These are phyloP conservation scores for Gilbertella persicaria DNA, from an alignment of 371 early-diverging fungal species.

Conservation along the genomic window DNA sequence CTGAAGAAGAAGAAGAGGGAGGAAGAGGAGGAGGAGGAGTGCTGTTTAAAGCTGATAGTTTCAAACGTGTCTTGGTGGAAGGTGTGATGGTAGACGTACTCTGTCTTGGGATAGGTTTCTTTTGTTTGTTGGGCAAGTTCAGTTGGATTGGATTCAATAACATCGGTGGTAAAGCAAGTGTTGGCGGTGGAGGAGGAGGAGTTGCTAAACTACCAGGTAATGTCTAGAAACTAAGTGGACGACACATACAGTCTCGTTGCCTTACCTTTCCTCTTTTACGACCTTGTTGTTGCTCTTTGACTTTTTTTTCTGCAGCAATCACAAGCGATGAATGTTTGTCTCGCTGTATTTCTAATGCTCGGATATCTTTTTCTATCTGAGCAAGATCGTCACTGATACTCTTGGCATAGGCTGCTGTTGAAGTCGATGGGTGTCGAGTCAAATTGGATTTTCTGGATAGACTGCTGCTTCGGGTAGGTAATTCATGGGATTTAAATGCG, in stretches of 20 bases:
- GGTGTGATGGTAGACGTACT: conserved; percentile 20
- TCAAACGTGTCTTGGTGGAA: background rate
- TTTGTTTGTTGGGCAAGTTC: conserved; percentile 21
- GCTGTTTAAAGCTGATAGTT: conserved; percentile 1
- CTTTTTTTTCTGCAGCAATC: background rate
- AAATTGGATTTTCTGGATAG: background rate
- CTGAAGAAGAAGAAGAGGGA: too few species aligned
- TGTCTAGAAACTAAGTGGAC: conserved; percentile 23
- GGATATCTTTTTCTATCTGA: conserved; percentile 25
- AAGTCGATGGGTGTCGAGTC: background rate
- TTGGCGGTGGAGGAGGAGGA: conserved; percentile 45
- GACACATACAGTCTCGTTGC: background rate
- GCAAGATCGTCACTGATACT: conserved; percentile 15
- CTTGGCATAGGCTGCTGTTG: background rate
- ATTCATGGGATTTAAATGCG: background rate
- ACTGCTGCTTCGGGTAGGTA: background rate
- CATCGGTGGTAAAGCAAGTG: conserved; percentile 50
- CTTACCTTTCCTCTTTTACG: conserved; percentile 50
- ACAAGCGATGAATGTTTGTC: conserved; percentile 15
- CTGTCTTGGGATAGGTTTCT: conserved; percentile 2
- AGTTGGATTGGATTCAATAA: conserved; percentile 43
- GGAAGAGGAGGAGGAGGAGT: too few species aligned
- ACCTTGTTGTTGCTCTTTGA: conserved; percentile 1
- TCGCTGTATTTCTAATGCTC: conserved; percentile 20
- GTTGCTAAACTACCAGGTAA: conserved; percentile 50